These are phyloP conservation scores for Millerago galiae DNA, from an alignment of 805 yeast species.

Conservation along the genomic window DNA sequence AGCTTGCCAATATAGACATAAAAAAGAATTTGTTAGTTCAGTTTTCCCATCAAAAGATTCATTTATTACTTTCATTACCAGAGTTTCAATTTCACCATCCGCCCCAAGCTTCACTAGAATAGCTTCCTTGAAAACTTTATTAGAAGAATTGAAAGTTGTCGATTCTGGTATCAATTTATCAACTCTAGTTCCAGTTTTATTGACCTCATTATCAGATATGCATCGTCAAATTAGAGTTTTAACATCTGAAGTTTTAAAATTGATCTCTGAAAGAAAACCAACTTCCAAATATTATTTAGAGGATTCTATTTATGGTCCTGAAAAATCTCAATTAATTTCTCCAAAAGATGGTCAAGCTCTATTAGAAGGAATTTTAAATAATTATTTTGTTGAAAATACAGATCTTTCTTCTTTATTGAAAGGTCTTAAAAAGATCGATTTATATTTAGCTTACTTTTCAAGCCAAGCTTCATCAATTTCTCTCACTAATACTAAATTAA, in stretches of 20 bases:
- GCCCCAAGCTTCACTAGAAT: slow-evolving; percentile 54
- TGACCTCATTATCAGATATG: slow-evolving; percentile 47
- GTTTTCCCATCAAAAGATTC: slow-evolving; percentile 36
- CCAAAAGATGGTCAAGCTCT: slow-evolving; percentile 58
- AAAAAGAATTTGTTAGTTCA: slow-evolving; percentile 24
- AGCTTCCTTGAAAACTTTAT: slow-evolving; percentile 39
- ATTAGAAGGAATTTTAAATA: slow-evolving; percentile 34
- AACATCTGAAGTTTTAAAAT: slow-evolving; percentile 32
- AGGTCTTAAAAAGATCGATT: slow-evolving; percentile 48
- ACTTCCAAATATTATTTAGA: slow-evolving; percentile 39
- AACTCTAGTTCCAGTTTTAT: slow-evolving; percentile 51
- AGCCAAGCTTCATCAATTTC: slow-evolving; percentile 54
- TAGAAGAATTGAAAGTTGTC: slow-evolving; percentile 26
- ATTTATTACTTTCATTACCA: slow-evolving; percentile 49
- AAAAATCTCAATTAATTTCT: slow-evolving; percentile 45
- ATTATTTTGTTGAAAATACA: slow-evolving; percentile 43
- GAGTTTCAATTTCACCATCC: slow-evolving; percentile 50
- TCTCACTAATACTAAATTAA: slow-evolving; percentile 50
- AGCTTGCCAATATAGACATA: slow-evolving; percentile 29
- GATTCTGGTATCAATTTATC: slow-evolving; percentile 38
- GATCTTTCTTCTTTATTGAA: slow-evolving; percentile 37
- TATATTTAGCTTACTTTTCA: slow-evolving; percentile 57
- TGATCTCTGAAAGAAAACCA: slow-evolving; percentile 31
- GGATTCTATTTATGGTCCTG: slow-evolving; percentile 51
- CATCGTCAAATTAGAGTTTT: slow-evolving; percentile 44